phyloP scores from a whole-genome alignment of 2,329 filamentous ascomycete genomes.

The Ophiostoma piceae region DNA sequence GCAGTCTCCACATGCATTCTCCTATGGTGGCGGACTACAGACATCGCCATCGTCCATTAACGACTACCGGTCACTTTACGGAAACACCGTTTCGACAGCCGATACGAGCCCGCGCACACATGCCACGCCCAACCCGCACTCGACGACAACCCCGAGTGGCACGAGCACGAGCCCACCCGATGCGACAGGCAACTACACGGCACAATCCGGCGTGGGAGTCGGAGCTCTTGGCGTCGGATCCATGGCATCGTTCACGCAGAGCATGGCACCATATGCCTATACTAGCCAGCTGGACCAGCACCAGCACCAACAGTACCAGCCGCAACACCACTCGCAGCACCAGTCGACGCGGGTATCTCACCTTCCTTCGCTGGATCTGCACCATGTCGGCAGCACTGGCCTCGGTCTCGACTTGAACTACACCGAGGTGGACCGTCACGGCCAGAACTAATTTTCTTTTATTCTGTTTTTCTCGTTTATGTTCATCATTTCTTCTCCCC shows the following conservation, averaged over 20 bases:
- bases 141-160: conserved; percentile 22
- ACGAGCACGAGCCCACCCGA: conserved; percentile 25
- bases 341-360: neutral
- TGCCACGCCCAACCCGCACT: conserved; percentile 25
- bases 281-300: neutral
- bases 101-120: conserved; percentile 26
- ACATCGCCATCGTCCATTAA: conserved; percentile 24
- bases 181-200: conserved; percentile 24
- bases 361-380: neutral
- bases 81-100: conserved; percentile 19
- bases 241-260: neutral
- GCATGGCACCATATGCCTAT: conserved; percentile 18
- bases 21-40: conserved; percentile 22
- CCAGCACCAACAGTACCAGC: neutral
- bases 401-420: neutral
- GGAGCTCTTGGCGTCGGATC: neutral
- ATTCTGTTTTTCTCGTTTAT: neutral
- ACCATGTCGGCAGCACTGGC: neutral
- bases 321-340: neutral
- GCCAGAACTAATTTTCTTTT: neutral
- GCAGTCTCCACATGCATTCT: conserved; percentile 25
- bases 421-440: neutral
- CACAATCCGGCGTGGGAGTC: conserved; percentile 19
- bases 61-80: conserved; percentile 25
- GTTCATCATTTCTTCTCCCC: neutral